Percentiles rank a stretch among this genome's conserved stretches.
Evolutionary conservation across 169 alveolate genomes (phyloP).

Genomic region (Condylostoma magnum): DNA sequence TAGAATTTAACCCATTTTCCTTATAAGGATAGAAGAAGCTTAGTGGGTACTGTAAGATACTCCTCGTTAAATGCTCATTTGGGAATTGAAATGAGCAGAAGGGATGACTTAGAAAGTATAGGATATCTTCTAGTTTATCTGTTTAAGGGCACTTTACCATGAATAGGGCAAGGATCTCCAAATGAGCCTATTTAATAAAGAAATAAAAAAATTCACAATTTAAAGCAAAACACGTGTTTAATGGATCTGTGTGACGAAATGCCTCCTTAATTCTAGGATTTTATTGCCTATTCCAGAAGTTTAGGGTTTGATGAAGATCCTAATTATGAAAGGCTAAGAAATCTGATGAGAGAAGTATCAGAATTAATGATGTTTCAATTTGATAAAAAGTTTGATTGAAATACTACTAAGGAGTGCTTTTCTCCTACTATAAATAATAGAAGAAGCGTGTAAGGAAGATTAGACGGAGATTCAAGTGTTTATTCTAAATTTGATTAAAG

Average conservation of each 20-base stretch:
- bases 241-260: neutral
- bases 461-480: no score
- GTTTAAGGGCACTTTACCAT: slow-evolving; percentile 68
- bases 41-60: slow-evolving; percentile 81
- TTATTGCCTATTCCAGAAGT: neutral
- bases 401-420: no score
- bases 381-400: no score
- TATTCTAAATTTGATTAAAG: no score
- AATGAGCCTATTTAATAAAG: neutral
- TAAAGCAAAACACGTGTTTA: neutral
- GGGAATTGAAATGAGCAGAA: slow-evolving; percentile 57
- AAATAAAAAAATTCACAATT: neutral
- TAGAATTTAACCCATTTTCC: slow-evolving; percentile 64
- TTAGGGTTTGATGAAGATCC: slow-evolving; percentile 12
- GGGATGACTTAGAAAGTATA: slow-evolving; percentile 81
- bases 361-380: no score
- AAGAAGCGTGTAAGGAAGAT: no score
- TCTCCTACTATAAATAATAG: no score
- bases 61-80: slow-evolving; percentile 70
- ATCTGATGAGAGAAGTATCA: neutral
- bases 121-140: slow-evolving; percentile 76
- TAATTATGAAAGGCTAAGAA: neutral
- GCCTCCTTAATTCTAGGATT: neutral
- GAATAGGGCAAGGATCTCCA: slow-evolving; percentile 74
- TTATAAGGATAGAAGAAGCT: slow-evolving; percentile 52